phyloP scores from a whole-genome alignment of 371 early-diverging fungal species.

The Apophysomyces trapeziformis region DNA sequence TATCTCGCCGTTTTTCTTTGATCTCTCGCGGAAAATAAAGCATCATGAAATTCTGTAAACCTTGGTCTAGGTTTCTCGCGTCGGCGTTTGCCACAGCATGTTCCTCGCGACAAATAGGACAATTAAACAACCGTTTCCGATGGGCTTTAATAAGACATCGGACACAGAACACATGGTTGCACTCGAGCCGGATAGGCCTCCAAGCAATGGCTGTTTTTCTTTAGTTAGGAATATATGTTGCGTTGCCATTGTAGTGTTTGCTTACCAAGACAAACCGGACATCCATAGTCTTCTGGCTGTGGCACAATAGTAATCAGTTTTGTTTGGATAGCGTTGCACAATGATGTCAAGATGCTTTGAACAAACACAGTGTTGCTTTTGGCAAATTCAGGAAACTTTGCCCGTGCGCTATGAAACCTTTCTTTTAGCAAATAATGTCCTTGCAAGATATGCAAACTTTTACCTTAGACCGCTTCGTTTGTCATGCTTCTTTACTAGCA shows the following conservation, averaged over 20 bases:
- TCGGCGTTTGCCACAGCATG: conserved; percentile 64
- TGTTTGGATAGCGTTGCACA: conserved; percentile 35
- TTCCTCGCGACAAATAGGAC: conserved; percentile 72
- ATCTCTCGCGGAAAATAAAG: conserved; percentile 78
- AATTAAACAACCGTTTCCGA: conserved; percentile 61
- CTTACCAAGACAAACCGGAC: conserved; percentile 48
- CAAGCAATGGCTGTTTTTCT: conserved; percentile 51
- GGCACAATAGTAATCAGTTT: conserved; percentile 68
- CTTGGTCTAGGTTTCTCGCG: conserved; percentile 61
- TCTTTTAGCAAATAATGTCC: not conserved
- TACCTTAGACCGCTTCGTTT: conserved; percentile 69
- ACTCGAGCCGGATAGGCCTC: conserved; percentile 75
- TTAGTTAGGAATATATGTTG: not conserved
- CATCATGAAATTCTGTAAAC: conserved; percentile 68
- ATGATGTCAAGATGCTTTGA: conserved; percentile 26
- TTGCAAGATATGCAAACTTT: not conserved
- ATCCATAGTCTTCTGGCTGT: conserved; percentile 78
- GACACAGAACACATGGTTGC: conserved; percentile 76
- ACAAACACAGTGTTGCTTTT: conserved; percentile 36
- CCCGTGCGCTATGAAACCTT: not conserved
- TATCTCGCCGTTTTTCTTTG: conserved; percentile 68
- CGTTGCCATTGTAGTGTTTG: conserved; percentile 15
- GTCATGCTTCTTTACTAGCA: conserved; percentile 73
- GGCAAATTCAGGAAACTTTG: conserved; percentile 38
- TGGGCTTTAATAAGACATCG: conserved; percentile 78